phyloP scores from a whole-genome alignment of 495 filamentous ascomycete species.

The Penicillium fimorum region DNA sequence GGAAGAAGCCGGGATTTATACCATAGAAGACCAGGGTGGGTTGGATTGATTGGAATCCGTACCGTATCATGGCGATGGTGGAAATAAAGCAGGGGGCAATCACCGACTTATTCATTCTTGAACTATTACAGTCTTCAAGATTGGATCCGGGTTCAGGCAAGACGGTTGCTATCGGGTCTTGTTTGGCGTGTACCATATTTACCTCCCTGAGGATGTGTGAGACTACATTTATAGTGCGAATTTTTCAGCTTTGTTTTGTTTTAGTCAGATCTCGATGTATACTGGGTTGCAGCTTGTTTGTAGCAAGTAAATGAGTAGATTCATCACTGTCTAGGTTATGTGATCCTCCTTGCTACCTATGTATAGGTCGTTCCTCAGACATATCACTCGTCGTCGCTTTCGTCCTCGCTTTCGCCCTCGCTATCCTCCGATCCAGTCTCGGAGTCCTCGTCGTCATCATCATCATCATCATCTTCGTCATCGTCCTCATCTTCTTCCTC shows the following conservation, averaged over 20 bases:
- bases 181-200: slow-evolving; percentile 28
- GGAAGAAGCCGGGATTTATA: neutral
- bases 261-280: neutral
- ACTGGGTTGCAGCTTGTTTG: neutral
- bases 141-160: slow-evolving; percentile 6
- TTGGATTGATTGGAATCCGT: neutral
- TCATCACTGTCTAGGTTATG: slow-evolving; percentile 5
- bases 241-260: slow-evolving; percentile 15
- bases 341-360: slow-evolving; percentile 14
- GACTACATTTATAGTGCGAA: slow-evolving; percentile 12
- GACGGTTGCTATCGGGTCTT: slow-evolving; percentile 7
- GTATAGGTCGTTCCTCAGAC: slow-evolving; percentile 20
- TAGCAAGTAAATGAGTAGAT: slow-evolving; percentile 5
- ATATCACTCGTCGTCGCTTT: slow-evolving; percentile 24
- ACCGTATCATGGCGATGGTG: neutral
- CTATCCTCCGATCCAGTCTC: slow-evolving; percentile 48
- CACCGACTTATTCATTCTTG: neutral
- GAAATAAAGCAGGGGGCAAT: neutral
- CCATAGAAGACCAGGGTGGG: neutral
- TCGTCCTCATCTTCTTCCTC: slow-evolving; percentile 67
- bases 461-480: slow-evolving; percentile 57
- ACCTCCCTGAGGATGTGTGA: slow-evolving; percentile 13
- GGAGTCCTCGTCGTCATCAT: slow-evolving; percentile 47
- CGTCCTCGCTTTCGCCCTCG: slow-evolving; percentile 27
- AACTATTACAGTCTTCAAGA: slow-evolving; percentile 12